Conservation (phyloP, 106 monocot species). For the Dendrobium catenatum region DNA sequence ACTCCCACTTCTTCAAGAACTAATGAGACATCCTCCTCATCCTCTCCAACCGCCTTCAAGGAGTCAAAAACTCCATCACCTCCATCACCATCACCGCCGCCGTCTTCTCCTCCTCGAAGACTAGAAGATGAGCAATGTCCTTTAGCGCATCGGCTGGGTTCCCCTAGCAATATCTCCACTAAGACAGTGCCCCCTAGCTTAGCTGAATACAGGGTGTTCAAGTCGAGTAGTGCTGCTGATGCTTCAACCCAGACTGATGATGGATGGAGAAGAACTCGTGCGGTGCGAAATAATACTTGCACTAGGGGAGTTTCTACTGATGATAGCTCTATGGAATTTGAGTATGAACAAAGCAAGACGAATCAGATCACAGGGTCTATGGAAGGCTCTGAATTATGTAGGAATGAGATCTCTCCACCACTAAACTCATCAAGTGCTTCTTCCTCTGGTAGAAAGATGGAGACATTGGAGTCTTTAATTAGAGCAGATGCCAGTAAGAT, state of each 20-base stretch:
- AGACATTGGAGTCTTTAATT: constrained; percentile 62
- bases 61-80: constrained; percentile 28
- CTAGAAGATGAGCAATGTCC: constrained; percentile 1
- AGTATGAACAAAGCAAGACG: background rate
- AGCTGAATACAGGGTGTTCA: constrained; percentile 23
- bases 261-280: background rate
- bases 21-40: constrained; percentile 28
- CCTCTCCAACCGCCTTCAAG: constrained; percentile 26
- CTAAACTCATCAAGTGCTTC: constrained; percentile 22
- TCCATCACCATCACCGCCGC: constrained; percentile 13
- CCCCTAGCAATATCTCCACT: background rate
- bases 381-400: constrained; percentile 4
- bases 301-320: constrained; percentile 35
- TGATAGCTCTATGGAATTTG: constrained; percentile 14
- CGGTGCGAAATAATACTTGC: background rate
- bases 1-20: constrained; percentile 27
- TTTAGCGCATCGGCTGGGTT: background rate
- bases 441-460: constrained; percentile 34
- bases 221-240: constrained; percentile 24
- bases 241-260: constrained; percentile 66
- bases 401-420: constrained; percentile 23
- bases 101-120: constrained; percentile 10
- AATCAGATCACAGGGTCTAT: constrained; percentile 1
- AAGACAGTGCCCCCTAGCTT: constrained; percentile 10
- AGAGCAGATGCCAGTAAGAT: constrained; percentile 31